A percentile compares a stretch with the other conserved stretches of the same genome.
Evolutionary conservation across 257 asterid genomes (phyloP).

Genomic region (Salvia rosmarinus): DNA sequence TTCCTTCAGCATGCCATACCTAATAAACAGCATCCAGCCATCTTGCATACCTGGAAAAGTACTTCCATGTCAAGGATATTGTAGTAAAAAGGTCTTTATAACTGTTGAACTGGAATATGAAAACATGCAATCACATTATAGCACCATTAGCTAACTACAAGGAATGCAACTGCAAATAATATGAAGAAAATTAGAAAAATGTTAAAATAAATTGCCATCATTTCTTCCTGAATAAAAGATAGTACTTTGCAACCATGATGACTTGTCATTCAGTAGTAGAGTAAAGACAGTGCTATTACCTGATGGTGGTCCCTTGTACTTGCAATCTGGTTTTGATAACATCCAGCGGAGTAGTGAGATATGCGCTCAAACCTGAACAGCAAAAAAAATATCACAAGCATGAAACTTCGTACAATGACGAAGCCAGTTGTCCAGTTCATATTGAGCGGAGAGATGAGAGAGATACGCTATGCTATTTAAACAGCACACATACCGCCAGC

Average conservation of each 20-base stretch:
- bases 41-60: conserved; percentile 63
- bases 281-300: conserved; percentile 41
- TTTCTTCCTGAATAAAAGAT: not conserved
- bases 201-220: not conserved
- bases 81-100: not conserved
- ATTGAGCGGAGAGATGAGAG: not conserved
- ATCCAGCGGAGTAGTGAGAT: conserved; percentile 83
- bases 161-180: no score
- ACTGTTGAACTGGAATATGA: conserved; percentile 12
- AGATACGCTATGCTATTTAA: not conserved
- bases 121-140: not conserved
- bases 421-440: not conserved
- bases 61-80: not conserved
- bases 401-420: conserved; percentile 25
- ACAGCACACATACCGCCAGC: conserved; percentile 67
- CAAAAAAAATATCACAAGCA: conserved; percentile 3
- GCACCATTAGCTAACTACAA: no score
- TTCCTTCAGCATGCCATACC: conserved; percentile 78
- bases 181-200: no score
- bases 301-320: conserved; percentile 64
- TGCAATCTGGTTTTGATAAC: conserved; percentile 84
- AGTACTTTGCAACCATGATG: not conserved
- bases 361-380: conserved; percentile 75
- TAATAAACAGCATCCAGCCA: conserved; percentile 65
- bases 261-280: not conserved